Evolutionary conservation across 108 stramenopile genomes (phyloP).

Genomic region (Phaeodactylum tricornutum): DNA sequence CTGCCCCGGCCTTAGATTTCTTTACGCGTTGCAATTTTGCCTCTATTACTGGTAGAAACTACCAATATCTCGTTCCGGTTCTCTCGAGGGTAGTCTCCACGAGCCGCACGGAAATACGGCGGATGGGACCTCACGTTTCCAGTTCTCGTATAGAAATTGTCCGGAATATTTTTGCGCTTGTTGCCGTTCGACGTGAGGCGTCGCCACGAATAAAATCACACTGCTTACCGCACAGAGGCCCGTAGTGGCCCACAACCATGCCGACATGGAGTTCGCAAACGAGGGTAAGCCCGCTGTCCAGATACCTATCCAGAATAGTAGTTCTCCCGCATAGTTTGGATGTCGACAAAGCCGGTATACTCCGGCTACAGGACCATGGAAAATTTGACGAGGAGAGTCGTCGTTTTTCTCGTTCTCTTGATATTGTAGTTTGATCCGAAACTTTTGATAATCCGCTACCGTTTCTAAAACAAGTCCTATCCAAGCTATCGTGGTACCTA

Average conservation of each 20-base stretch:
- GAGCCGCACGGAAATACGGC: no score
- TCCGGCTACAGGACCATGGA: conserved; percentile 20
- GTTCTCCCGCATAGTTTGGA: conserved; percentile 67
- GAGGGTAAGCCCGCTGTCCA: conserved; percentile 37
- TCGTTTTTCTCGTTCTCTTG: conserved; percentile 8
- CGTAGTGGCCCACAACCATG: no score
- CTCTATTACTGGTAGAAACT: no score
- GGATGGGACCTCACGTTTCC: no score
- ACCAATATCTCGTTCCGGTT: no score
- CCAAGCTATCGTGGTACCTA: conserved; percentile 22
- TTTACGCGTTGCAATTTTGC: no score
- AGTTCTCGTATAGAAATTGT: conserved; percentile 30
- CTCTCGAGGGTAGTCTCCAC: no score
- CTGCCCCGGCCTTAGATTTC: no score
- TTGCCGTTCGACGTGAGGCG: conserved; percentile 38
- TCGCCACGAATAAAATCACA: conserved; percentile 38
- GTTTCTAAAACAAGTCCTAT: conserved; percentile 24
- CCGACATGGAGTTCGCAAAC: conserved; percentile 28
- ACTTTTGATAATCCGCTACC: conserved; percentile 26
- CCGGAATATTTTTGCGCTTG: conserved; percentile 46
- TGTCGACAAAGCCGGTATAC: conserved; percentile 45
- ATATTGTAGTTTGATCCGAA: not conserved
- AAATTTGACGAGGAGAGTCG: not conserved
- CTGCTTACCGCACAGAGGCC: conserved; percentile 10
- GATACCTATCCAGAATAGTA: conserved; percentile 59